Base-by-base conservation (phyloP, 2,329 filamentous ascomycete species). In the Xylaria sp. region DNA sequence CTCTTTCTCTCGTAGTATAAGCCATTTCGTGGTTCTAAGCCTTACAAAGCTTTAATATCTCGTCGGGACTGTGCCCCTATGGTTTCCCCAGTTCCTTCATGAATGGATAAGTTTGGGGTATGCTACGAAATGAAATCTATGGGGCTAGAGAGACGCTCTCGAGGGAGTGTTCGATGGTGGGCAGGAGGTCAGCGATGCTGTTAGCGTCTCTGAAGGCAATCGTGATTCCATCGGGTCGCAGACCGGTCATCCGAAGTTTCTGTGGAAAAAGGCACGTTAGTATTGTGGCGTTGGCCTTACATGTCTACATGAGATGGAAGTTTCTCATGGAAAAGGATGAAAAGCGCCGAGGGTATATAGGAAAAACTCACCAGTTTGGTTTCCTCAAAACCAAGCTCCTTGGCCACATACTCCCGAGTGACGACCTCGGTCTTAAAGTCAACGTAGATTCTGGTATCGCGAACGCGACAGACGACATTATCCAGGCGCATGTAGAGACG, bases 401-500 rank as follows among this genome's bases (percentile, higher is more conserved):
- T 88, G n/a, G 88, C 87, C 18, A 90, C 90, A 70, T 96, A 97
- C 76, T 99, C 93, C 63, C 93, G 81, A 35, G 96, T 87, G 35
- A 97, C 88, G 70, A 90, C 84, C 54, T 88, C 84, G 16, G 82
- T 86, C 48, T 80, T 84, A 72, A 97, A 96, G 72, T 99, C 94
- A 58, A 97, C 84, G 73, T 95, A 99, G 39, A 99, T 80, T 63
- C 94, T 82, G 0, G 93, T 97, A 72, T 99, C 94, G 58, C 93
- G 82, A 59, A 99, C 84, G 59, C 94, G 82, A 60, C 97, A 83
- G 49, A 99, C 71, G 51, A 99, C 94, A 69, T 91, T 89, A 70
- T 99, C 94, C 46, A 99, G 79, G 60, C 94, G 83, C 88, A 99
- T 90, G 75, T 96, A 99, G 72, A 97, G 87, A 23, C 94, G 83